A percentile compares a stretch with the other conserved stretches of the same genome.
These are phyloP conservation scores for Pseudocercospora cruenta DNA, from an alignment of 2,329 filamentous ascomycete genomes.

Conservation along the genomic window DNA sequence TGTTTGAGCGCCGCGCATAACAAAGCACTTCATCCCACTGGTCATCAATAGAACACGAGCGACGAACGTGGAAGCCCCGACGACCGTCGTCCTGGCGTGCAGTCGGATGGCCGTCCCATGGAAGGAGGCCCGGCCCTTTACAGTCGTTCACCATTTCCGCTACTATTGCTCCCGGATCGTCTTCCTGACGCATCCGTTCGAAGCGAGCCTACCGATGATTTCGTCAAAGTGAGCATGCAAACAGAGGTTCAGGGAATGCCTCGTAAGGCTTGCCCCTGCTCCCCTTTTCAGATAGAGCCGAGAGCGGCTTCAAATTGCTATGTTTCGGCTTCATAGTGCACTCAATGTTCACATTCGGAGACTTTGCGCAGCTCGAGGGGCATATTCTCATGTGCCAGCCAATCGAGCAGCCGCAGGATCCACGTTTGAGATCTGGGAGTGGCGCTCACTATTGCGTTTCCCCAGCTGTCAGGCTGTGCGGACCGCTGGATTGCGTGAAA, in stretches of 20 bases:
- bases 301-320: background rate
- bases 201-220: constrained; percentile 3
- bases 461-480: constrained; percentile 8
- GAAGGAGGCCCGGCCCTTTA: constrained; percentile 3
- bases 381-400: background rate
- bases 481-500: background rate
- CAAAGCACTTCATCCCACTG: constrained; percentile 6
- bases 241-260: background rate
- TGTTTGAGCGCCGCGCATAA: background rate
- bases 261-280: constrained; percentile 2
- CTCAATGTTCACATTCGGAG: background rate
- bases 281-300: background rate
- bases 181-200: constrained; percentile 5
- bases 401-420: background rate
- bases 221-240: background rate
- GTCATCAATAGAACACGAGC: background rate
- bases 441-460: constrained; percentile 3
- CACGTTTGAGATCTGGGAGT: constrained; percentile 1
- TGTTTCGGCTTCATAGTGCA: background rate
- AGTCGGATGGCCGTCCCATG: background rate
- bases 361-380: background rate
- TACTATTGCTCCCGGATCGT: background rate
- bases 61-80: constrained; percentile 8
- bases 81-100: constrained; percentile 3
- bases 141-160: background rate